These are phyloP conservation scores for Phytophthora boehmeriae DNA, from an alignment of 352 stramenopile genomes.

Conservation along the genomic window DNA sequence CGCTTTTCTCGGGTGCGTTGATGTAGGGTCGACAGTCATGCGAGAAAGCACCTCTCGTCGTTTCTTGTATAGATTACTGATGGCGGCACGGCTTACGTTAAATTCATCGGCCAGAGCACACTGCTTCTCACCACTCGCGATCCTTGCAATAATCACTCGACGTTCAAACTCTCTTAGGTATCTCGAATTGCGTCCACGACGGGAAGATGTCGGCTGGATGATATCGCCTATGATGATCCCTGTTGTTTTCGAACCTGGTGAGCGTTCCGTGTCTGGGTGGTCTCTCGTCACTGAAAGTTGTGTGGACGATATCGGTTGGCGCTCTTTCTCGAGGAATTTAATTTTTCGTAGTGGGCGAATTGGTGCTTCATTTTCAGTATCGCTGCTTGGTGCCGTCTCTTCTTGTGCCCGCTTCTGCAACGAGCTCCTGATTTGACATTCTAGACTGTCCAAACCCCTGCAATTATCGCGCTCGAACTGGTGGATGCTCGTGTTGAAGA, in stretches of 20 bases:
- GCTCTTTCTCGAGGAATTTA: no score
- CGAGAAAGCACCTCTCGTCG: slow-evolving; percentile 47
- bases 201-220: slow-evolving; percentile 3
- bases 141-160: slow-evolving; percentile 49
- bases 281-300: no score
- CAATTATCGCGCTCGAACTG: slow-evolving; percentile 20
- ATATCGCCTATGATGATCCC: neutral
- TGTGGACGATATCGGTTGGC: no score
- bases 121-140: slow-evolving; percentile 54
- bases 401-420: no score
- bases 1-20: no score
- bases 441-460: slow-evolving; percentile 7
- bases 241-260: slow-evolving; percentile 5
- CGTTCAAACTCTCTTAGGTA: slow-evolving; percentile 29
- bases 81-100: slow-evolving; percentile 48
- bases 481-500: slow-evolving; percentile 9
- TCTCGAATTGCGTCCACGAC: slow-evolving; percentile 30
- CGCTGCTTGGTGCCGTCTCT: no score
- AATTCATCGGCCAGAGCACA: slow-evolving; percentile 53
- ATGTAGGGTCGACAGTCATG: neutral
- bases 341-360: no score
- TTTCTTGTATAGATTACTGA: slow-evolving; percentile 68
- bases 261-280: no score
- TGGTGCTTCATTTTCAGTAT: no score
- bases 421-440: no score